Evolutionary conservation across 495 filamentous ascomycete species (phyloP).

Genomic region (Penicillium pulvis): DNA sequence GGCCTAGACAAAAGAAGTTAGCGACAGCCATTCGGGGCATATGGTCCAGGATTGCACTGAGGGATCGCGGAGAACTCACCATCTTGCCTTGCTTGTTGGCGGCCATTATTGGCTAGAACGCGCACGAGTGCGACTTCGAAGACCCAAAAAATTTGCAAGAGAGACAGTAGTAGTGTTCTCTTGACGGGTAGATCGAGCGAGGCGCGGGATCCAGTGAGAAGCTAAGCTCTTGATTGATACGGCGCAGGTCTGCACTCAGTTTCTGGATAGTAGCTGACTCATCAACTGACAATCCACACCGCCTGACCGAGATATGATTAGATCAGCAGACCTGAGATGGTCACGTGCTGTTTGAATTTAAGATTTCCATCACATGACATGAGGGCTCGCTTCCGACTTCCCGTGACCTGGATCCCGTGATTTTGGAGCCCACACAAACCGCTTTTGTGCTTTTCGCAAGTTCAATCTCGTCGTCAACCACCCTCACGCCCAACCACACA

Average conservation of each 20-base stretch:
- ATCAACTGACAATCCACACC: conserved; percentile 8
- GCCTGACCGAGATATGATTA: conserved; percentile 11
- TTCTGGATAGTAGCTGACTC: conserved; percentile 28
- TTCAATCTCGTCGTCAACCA: conserved; percentile 50
- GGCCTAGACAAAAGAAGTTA: conserved; percentile 74
- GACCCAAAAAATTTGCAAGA: conserved; percentile 52
- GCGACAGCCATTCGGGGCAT: conserved; percentile 65
- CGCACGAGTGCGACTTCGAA: conserved; percentile 70
- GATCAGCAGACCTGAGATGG: neutral
- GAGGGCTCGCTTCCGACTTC: conserved; percentile 43
- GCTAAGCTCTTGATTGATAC: conserved; percentile 24
- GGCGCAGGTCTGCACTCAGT: conserved; percentile 17
- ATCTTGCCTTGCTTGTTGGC: conserved; percentile 97
- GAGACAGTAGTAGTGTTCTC: conserved; percentile 28
- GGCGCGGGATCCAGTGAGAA: conserved; percentile 23
- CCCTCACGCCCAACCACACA: conserved; percentile 38
- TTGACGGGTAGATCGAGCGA: conserved; percentile 21
- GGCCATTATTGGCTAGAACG: conserved; percentile 65
- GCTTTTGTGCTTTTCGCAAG: conserved; percentile 42
- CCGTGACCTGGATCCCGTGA: conserved; percentile 29
- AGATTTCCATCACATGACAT: conserved; percentile 2
- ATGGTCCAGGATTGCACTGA: conserved; percentile 29
- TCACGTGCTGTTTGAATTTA: neutral
- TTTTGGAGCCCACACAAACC: conserved; percentile 42
- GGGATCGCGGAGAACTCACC: conserved; percentile 63